These are phyloP conservation scores for Lentinula edodes DNA, from an alignment of 768 basidiomycete genomes.

Conservation along the genomic window DNA sequence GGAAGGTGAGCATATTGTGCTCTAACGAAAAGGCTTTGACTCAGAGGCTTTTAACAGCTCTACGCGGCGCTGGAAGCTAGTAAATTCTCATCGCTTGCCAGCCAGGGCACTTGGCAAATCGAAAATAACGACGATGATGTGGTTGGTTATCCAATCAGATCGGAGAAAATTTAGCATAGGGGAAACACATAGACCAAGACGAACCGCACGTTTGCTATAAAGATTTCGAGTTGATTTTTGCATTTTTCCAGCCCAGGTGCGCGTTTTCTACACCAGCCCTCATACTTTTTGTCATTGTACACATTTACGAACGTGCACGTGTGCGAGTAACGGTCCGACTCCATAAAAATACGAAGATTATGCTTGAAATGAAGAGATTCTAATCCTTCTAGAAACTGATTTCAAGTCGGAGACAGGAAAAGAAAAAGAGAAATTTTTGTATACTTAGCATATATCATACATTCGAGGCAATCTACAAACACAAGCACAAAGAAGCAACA, in stretches of 20 bases:
- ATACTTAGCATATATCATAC: conserved; percentile 7
- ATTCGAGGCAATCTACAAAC: background rate
- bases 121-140: background rate
- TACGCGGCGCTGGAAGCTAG: background rate
- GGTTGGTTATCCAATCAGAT: background rate
- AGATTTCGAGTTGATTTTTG: background rate
- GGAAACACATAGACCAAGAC: background rate
- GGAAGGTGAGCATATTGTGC: background rate
- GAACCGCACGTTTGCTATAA: background rate
- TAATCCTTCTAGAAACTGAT: background rate
- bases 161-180: background rate
- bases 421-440: background rate
- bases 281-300: background rate
- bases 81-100: background rate
- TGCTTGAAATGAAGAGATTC: background rate
- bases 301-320: background rate
- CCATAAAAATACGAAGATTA: background rate
- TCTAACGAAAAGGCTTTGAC: background rate
- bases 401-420: background rate
- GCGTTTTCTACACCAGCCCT: too few species aligned
- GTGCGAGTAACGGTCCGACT: background rate
- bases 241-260: too few species aligned
- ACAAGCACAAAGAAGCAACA: conserved; percentile 4
- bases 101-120: background rate
- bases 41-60: background rate